phyloP scores from a whole-genome alignment of 2,329 filamentous ascomycete genomes.

The Colletotrichum neosansevieriae region DNA sequence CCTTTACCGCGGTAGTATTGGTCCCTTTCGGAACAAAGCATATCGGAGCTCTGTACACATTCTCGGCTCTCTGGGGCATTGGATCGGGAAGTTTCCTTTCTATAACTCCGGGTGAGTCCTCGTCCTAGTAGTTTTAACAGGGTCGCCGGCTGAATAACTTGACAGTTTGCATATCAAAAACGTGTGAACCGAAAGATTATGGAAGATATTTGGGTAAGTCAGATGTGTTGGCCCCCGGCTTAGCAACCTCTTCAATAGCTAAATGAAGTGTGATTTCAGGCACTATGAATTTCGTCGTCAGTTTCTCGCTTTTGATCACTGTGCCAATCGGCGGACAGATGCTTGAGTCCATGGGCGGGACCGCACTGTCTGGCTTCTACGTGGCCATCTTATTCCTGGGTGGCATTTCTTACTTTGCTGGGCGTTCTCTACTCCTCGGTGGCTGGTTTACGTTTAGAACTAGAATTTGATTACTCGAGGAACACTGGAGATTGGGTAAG shows the following conservation, averaged over 20 bases:
- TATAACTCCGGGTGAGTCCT: slow-evolving; percentile 48
- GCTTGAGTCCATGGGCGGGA: slow-evolving; percentile 58
- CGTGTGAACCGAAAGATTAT: slow-evolving; percentile 60
- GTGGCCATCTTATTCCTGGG: slow-evolving; percentile 55
- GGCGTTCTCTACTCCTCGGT: slow-evolving; percentile 38
- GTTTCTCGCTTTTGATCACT: slow-evolving; percentile 58
- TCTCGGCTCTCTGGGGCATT: slow-evolving; percentile 61
- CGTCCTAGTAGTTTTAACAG: neutral
- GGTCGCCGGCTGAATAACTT: neutral
- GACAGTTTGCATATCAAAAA: slow-evolving; percentile 58
- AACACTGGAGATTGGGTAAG: too few species aligned
- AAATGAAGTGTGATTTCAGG: slow-evolving; percentile 44
- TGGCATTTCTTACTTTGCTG: slow-evolving; percentile 48
- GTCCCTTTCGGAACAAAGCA: slow-evolving; percentile 57
- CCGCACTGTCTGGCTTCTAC: slow-evolving; percentile 59
- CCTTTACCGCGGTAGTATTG: slow-evolving; percentile 57
- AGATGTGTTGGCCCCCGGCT: fast-evolving
- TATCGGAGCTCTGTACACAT: slow-evolving; percentile 55
- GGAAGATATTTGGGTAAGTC: slow-evolving; percentile 54
- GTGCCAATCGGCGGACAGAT: slow-evolving; percentile 60
- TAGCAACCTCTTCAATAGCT: neutral
- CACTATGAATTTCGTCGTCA: slow-evolving; percentile 59
- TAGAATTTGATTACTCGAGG: slow-evolving; percentile 13
- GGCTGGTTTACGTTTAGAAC: slow-evolving; percentile 27
- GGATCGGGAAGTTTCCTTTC: slow-evolving; percentile 61